A percentile compares a stretch with the other conserved stretches of the same genome.
These are phyloP conservation scores for Cordyceps pruinosa DNA, from an alignment of 2,329 filamentous ascomycete genomes.

Conservation along the genomic window DNA sequence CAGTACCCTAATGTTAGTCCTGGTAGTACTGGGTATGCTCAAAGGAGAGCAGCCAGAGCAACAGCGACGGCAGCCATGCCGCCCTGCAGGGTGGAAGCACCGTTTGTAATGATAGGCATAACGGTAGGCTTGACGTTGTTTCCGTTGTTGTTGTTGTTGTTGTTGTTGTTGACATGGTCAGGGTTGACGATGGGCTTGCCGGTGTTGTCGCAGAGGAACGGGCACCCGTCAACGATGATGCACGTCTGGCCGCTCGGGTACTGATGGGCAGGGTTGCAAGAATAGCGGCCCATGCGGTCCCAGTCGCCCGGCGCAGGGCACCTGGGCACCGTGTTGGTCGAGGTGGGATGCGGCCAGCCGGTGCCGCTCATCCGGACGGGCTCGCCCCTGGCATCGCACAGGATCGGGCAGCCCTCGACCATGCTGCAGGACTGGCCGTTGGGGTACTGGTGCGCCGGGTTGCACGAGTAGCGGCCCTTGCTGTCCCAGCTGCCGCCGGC, in stretches of 20 bases:
- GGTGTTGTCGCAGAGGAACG: no score
- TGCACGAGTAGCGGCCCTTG: conserved; percentile 18
- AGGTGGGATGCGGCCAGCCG: not conserved
- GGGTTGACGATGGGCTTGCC: no score
- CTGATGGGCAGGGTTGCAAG: not conserved
- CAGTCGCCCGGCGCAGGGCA: not conserved
- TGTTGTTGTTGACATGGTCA: no score
- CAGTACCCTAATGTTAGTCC: not conserved
- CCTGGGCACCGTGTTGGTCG: not conserved
- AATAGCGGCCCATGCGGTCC: not conserved
- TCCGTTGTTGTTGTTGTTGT: not conserved
- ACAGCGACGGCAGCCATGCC: not conserved
- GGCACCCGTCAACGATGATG: no score
- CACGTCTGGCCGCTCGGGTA: not conserved
- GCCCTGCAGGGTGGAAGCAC: not conserved
- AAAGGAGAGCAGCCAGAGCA: not conserved
- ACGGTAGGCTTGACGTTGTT: not conserved
- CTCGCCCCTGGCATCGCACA: conserved; percentile 5
- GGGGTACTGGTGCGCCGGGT: conserved; percentile 19
- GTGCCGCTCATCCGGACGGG: conserved; percentile 2
- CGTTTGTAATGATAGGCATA: not conserved
- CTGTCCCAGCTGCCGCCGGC: conserved; percentile 10
- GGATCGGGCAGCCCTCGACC: conserved; percentile 15
- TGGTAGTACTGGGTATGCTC: conserved; percentile 22
- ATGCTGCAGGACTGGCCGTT: conserved; percentile 15